A percentile compares a stretch with the other conserved stretches of the same genome.
Evolutionary conservation across 2,329 filamentous ascomycete species (phyloP).

Genomic region (Diplodia intermedia): DNA sequence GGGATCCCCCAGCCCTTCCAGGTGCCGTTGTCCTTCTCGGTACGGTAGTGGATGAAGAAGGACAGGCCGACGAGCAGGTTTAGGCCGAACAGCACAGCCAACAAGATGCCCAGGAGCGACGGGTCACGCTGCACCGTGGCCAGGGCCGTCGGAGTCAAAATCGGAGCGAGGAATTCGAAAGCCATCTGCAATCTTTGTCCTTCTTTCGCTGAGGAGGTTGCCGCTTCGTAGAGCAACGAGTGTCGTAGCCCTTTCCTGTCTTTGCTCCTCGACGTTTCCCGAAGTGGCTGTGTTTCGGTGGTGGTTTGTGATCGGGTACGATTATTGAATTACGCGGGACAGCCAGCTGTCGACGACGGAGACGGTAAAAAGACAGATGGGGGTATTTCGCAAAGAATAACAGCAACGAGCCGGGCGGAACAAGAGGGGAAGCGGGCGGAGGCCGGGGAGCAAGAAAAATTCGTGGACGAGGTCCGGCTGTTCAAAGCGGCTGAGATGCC

Average conservation of each 20-base stretch:
- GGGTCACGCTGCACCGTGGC: conserved; percentile 35
- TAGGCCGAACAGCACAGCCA: conserved; percentile 30
- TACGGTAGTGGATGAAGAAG: conserved; percentile 31
- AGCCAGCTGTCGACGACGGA: no score
- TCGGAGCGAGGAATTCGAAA: conserved; percentile 34
- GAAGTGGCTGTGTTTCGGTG: background rate
- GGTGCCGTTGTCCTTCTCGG: conserved; percentile 32
- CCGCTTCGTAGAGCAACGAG: no score
- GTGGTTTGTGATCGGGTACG: background rate
- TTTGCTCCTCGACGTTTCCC: no score
- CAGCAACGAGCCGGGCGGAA: no score
- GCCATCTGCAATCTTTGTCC: conserved; percentile 26
- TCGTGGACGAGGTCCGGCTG: background rate
- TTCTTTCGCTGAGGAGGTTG: no score
- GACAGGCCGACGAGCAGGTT: conserved; percentile 12
- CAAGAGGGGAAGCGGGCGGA: background rate
- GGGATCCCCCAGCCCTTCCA: conserved; percentile 24
- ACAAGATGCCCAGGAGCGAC: conserved; percentile 34
- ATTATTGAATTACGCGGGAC: no score
- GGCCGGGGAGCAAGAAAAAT: background rate
- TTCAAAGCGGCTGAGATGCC: background rate
- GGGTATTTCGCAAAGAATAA: background rate
- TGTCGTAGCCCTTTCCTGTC: no score
- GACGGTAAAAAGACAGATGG: background rate
- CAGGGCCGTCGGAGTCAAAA: conserved; percentile 35